phyloP scores from a whole-genome alignment of 257 asterid species.

The Solanum chiquidenum region DNA sequence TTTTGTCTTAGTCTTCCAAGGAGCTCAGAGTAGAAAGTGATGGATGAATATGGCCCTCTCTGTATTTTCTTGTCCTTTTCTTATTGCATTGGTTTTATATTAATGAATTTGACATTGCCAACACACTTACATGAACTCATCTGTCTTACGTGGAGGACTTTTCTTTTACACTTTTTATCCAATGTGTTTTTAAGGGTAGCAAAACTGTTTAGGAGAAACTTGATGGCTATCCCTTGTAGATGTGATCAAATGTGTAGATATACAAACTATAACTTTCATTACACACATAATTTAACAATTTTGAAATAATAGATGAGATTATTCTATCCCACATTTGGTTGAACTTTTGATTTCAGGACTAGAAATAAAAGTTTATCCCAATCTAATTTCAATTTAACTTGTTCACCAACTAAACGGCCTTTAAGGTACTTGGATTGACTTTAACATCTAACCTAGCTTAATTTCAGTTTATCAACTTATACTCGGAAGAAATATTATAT shows the following conservation, averaged over 20 bases:
- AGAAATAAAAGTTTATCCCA: not conserved
- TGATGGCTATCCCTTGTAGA: not conserved
- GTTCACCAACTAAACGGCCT: not conserved
- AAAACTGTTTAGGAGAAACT: not conserved
- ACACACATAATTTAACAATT: not conserved
- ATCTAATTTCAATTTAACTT: not conserved
- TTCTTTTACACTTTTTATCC: not conserved
- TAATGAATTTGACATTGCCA: not conserved
- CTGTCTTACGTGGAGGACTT: not conserved
- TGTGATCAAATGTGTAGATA: not conserved
- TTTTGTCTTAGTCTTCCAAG: constrained; percentile 7
- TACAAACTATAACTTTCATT: not conserved
- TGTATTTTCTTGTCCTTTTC: constrained; percentile 11
- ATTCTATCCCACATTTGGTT: not conserved
- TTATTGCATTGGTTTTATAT: constrained; percentile 4
- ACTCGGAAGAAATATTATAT: not conserved
- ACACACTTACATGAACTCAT: not conserved
- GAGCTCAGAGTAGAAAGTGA: constrained; percentile 18
- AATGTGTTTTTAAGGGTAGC: not conserved
- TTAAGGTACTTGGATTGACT: not conserved
- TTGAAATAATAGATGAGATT: not conserved
- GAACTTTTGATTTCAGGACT: not conserved
- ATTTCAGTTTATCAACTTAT: not conserved
- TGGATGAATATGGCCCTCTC: constrained; percentile 19
- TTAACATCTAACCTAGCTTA: too few species aligned